phyloP scores from a whole-genome alignment of 768 basidiomycete species.

The Lyophyllum semitale region DNA sequence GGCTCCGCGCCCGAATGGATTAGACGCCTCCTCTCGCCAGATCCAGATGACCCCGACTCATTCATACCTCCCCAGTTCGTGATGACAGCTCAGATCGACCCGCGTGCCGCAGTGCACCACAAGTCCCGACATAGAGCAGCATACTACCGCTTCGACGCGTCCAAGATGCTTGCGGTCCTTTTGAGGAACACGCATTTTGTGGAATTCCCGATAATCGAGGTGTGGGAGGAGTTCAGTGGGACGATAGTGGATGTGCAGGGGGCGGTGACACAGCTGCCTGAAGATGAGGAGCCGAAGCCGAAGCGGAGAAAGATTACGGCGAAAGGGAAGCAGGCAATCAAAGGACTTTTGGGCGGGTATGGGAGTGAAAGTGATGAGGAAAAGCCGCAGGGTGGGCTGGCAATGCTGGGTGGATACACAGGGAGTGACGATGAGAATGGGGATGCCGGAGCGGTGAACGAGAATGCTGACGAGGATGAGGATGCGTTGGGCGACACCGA shows the following conservation, averaged over 20 bases:
- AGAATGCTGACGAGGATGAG: slow-evolving; percentile 26
- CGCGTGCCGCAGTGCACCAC: slow-evolving; percentile 26
- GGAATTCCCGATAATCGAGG: slow-evolving; percentile 83
- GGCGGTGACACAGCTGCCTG: slow-evolving; percentile 31
- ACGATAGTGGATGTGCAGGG: slow-evolving; percentile 60
- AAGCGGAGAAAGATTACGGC: slow-evolving; percentile 63
- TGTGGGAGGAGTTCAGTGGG: slow-evolving; percentile 72
- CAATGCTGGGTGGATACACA: slow-evolving; percentile 42
- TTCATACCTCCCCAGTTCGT: slow-evolving; percentile 63
- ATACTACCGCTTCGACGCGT: slow-evolving; percentile 62
- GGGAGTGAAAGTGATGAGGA: slow-evolving; percentile 46
- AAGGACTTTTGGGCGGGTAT: slow-evolving; percentile 60
- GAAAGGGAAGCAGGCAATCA: slow-evolving; percentile 56
- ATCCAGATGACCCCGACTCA: slow-evolving; percentile 55
- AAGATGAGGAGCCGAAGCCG: slow-evolving; percentile 33
- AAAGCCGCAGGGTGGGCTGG: slow-evolving; percentile 34
- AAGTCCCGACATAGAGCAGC: slow-evolving; percentile 28
- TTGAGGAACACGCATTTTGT: slow-evolving; percentile 69
- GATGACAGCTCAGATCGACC: slow-evolving; percentile 48
- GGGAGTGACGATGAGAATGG: slow-evolving; percentile 46
- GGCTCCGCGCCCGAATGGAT: slow-evolving; percentile 56
- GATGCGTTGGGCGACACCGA: slow-evolving; percentile 19
- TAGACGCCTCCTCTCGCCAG: slow-evolving; percentile 48
- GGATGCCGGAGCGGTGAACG: slow-evolving; percentile 33
- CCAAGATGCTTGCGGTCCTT: slow-evolving; percentile 43